phyloP scores from a whole-genome alignment of 345 rosid species.

The Isatis tinctoria region DNA sequence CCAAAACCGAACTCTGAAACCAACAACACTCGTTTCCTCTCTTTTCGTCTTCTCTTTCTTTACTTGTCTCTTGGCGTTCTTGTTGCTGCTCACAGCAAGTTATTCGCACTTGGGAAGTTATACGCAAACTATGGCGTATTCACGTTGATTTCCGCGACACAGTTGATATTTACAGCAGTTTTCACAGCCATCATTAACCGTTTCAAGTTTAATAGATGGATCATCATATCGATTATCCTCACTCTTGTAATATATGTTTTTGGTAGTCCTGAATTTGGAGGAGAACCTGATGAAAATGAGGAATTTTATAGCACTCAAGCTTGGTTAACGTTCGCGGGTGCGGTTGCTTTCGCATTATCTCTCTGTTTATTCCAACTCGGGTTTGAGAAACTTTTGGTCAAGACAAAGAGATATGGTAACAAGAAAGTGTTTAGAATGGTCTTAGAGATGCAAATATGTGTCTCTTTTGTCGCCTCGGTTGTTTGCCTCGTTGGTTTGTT shows the following conservation, averaged over 20 bases:
- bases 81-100: slow-evolving; percentile 31
- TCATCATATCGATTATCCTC: slow-evolving; percentile 35
- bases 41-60: slow-evolving; percentile 14
- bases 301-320: slow-evolving; percentile 18
- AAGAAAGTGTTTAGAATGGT: slow-evolving; percentile 30
- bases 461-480: slow-evolving; percentile 26
- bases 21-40: background rate
- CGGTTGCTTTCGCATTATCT: slow-evolving; percentile 28
- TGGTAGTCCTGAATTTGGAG: slow-evolving; percentile 16
- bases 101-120: slow-evolving; percentile 27
- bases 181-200: slow-evolving; percentile 42
- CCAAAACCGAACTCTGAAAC: slow-evolving; percentile 4
- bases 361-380: slow-evolving; percentile 28
- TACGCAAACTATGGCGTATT: slow-evolving; percentile 34
- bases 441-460: slow-evolving; percentile 32
- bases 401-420: slow-evolving; percentile 25
- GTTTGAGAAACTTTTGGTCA: slow-evolving; percentile 23
- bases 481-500: slow-evolving; percentile 19
- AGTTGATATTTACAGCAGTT: slow-evolving; percentile 24
- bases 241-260: slow-evolving; percentile 16
- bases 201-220: slow-evolving; percentile 44
- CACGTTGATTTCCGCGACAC: slow-evolving; percentile 31
- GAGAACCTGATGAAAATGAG: slow-evolving; percentile 28
- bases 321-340: slow-evolving; percentile 26
- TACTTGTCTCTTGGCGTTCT: slow-evolving; percentile 39